phyloP scores from a whole-genome alignment of 768 basidiomycete genomes.

The Boletus sp. region DNA sequence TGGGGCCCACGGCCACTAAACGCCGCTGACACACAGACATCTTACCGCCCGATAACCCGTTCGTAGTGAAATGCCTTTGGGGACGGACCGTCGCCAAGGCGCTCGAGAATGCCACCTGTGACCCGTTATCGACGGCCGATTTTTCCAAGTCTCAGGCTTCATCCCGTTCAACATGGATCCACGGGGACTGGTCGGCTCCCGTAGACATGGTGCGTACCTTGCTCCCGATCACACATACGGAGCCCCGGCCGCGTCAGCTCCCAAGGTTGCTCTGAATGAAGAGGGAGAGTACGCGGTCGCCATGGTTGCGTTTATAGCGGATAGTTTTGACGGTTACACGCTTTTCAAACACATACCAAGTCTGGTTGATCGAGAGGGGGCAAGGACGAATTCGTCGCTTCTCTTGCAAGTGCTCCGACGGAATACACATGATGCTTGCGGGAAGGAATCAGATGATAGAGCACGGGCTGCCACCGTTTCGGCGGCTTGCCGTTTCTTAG shows the following conservation, averaged over 20 bases:
- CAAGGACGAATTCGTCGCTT: slow-evolving; percentile 4
- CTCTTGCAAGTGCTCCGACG: slow-evolving; percentile 9
- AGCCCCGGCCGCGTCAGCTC: background rate
- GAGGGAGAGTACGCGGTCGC: slow-evolving; percentile 1
- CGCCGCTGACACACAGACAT: background rate
- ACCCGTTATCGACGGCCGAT: slow-evolving; percentile 5
- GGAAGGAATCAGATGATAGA: background rate
- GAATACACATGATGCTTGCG: background rate
- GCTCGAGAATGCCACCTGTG: slow-evolving; percentile 11
- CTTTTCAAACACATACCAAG: slow-evolving; percentile 1
- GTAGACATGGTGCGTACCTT: background rate
- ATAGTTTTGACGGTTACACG: slow-evolving; percentile 8
- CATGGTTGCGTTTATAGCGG: slow-evolving; percentile 11
- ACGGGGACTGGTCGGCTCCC: slow-evolving; percentile 1
- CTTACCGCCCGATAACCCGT: slow-evolving; percentile 3
- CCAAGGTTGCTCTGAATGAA: background rate
- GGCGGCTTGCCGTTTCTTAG: background rate
- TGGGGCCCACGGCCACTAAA: background rate
- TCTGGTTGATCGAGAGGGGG: slow-evolving; percentile 2
- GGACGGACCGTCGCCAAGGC: background rate
- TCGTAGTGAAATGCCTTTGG: slow-evolving; percentile 3
- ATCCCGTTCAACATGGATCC: slow-evolving; percentile 1
- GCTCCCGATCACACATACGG: background rate
- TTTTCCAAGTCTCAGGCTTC: slow-evolving; percentile 2
- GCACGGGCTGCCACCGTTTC: slow-evolving; percentile 4